Base-by-base conservation (phyloP, 2,329 filamentous ascomycete genomes). In the Fusarium staphyleae region DNA sequence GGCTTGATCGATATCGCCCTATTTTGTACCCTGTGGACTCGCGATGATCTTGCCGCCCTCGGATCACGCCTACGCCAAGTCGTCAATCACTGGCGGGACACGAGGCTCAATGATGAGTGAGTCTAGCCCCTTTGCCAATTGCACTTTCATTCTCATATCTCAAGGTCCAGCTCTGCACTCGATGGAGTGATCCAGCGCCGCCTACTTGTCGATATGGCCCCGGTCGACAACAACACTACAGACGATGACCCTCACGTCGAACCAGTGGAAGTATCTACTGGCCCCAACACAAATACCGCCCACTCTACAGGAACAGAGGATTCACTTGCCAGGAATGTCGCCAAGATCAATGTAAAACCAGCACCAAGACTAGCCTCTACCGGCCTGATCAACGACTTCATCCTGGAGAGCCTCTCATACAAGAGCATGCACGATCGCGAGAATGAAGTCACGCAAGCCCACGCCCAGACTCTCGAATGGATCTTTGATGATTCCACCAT, bases 401-500 rank as follows among this genome's bases (percentile, higher is more conserved):
- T 72, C 30, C 63, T 72, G 12, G 70, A 72, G 7, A 60, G 51
- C 11, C 66, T 72, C 12, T 63, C 69, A 2, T 72, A 70, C 52
- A 70, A 66, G 36, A 70, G 62, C 44, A 72, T 72, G 70, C 55
- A 63, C 13, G 68, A 69, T 24, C 62, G 70, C 12, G 69, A 71
- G 4, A 64, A 66, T 4, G 67, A 72, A 46, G 69, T 72, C 12
- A 64, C 66, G 1, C 60, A 66, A 29, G 70, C 70, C 2, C 65
- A 72, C n/a, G 41, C 39, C 2, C 60, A 66, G 5, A 76, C 74
- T 0, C 71, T 76, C 24, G 65, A 74, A 28, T 76, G 74, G 74
- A 69, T 75, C 1, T 75, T 75, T 32, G 52, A 66, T 3, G 41
- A 37, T 14, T 48, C 46, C 0, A 7, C 30, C 3, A 34, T 51